Base-by-base conservation (phyloP, 176 grass and related monocot genomes). In the Pontederia paniculata region DNA sequence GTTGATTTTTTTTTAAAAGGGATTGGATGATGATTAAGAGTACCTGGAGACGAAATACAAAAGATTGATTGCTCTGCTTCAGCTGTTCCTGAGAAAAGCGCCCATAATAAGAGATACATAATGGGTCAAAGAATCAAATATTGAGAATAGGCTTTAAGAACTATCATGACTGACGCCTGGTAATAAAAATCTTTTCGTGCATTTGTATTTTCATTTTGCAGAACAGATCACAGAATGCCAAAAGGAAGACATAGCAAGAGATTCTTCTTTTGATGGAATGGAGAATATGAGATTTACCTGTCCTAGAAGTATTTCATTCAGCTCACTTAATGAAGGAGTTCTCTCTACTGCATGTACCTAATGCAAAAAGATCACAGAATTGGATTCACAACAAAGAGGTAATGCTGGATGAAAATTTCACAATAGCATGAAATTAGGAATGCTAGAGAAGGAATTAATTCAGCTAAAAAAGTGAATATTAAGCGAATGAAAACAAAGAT, bases 31-130 rank as follows among this genome's bases (percentile, higher is more conserved):
- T 60, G n/a, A 48, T 50, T 55, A 57, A 70, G 55, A 31, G 53
- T 60, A 98, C 94, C 86, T 98, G 88, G 68, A 98, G 66, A 79
- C 94, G 94, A 46, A 98, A 93, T 46, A 98, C 78, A 72, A 98
- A 98, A 48, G 94, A 98, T 55, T 98, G 94, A 53, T 93, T 83
- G 72, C 86, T 98, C 71, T 93, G 87, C 83, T 93, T 91, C 48
- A 85, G 73, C 46, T 98, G 94, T 69, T 98, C 94, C 94, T 98
- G 83, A 44, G 41, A 82, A 82, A 79, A 70, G 17, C 2, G 58
- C 7, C 63, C 4, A 57, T 51, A 10, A 55, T 50, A 55, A 76
- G 69, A 63, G 48, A 47, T 21, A 52, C 48, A 54, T 44, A 58
- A 21, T 16, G 48, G 42, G 14, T 18, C 12, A n/a, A 74, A 76